Base-by-base conservation (phyloP, 2,329 filamentous ascomycete genomes). In the Colletotrichum trifolii region DNA sequence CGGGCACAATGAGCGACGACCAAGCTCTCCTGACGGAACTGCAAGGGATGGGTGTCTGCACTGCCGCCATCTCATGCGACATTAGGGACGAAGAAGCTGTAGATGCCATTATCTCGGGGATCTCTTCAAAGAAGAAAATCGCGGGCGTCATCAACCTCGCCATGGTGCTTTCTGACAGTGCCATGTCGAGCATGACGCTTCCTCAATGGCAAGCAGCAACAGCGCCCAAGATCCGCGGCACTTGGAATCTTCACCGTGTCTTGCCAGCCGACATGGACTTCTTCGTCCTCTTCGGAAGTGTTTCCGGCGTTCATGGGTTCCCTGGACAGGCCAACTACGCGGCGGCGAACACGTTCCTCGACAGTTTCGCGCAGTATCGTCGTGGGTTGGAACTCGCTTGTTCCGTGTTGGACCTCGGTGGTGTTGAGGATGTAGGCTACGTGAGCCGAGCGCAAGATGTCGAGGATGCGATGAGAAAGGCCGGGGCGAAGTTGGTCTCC, bases 341-440 rank as follows among this genome's bases (percentile, higher is more conserved):
- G 2, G 75, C 77, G 1, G 78, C 76, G 15, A 82, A 80, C 68
- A 73, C 75, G 6, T 83, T 77, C 70, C 69, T 81, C 12, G 76
- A 82, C 40, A 69, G 74, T 5, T 75, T 83, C 25, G 74, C 72
- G 1, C 73, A 75, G 10, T 78, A 78, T 53, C 76, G 81, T 7
- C 66, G 70, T 1, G 54, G 60, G 1, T 68, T 69, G 0, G 78
- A 78, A 3, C 71, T 82, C 4, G 71, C 79, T 0, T 81, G 75
- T 2, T 75, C 76, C 0, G 67, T 71, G 8, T 73, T 84, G 1
- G 71, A 84, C 61, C 72, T 84, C 12, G 77, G 78, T 2, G 66
- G 69, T 3, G 70, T 83, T 1, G 72, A 73, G 2, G 80, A 75
- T 2, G 71, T 77, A 2, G 81, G 82, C 2, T 78, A 63, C 7